phyloP scores from a whole-genome alignment of 2,329 filamentous ascomycete genomes.

The Colletotrichum kahawae region DNA sequence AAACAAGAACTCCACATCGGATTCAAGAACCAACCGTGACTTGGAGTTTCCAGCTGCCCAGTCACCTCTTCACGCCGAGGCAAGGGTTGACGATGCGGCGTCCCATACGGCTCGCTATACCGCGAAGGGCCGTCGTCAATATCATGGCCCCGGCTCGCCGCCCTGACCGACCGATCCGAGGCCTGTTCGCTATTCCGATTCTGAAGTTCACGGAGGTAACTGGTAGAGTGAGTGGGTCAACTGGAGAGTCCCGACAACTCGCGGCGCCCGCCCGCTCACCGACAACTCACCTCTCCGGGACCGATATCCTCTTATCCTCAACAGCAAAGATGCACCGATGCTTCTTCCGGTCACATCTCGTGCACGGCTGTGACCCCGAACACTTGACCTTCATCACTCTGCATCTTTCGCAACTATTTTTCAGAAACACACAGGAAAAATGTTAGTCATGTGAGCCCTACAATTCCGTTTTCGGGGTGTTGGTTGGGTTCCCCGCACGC shows the following conservation, averaged over 20 bases:
- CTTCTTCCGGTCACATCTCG: constrained; percentile 25
- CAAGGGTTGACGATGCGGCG: not conserved
- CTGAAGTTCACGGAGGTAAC: constrained; percentile 22
- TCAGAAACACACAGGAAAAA: not conserved
- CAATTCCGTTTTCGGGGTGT: not conserved
- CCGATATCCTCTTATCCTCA: constrained; percentile 25
- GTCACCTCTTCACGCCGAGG: not conserved
- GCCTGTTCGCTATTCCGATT: constrained; percentile 7
- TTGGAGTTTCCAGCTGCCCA: constrained; percentile 3
- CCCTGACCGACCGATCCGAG: not conserved
- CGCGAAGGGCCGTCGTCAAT: not conserved
- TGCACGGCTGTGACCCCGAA: constrained; percentile 25
- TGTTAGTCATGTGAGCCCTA: not conserved
- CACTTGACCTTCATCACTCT: constrained; percentile 29
- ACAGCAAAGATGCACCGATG: constrained; percentile 25
- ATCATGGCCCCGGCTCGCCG: not conserved
- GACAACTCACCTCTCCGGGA: constrained; percentile 26
- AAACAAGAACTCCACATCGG: not conserved
- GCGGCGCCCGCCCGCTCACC: not conserved
- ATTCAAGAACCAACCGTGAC: not conserved
- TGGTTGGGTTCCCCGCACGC: not conserved
- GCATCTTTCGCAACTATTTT: constrained; percentile 25
- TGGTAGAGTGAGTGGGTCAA: not conserved
- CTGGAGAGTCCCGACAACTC: not conserved
- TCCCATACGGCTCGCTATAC: not conserved